Evolutionary conservation across 2,329 filamentous ascomycete species (phyloP).

Genomic region (Verticillium nonalfalfae): DNA sequence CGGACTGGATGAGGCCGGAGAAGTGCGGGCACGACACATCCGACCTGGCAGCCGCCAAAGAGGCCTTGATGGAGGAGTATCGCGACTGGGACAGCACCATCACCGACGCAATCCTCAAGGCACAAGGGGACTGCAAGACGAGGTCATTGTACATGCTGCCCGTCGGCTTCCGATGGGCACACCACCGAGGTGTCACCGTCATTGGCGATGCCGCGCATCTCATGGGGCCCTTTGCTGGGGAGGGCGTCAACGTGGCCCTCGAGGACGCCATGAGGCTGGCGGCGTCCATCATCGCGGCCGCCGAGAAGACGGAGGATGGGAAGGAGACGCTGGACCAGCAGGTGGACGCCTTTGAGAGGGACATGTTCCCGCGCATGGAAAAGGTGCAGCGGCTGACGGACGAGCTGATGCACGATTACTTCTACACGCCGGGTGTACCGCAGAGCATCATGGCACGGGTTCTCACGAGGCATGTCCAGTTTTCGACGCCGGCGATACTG

Average conservation of each 20-base stretch:
- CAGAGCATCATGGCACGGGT: constrained; percentile 31
- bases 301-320: constrained; percentile 11
- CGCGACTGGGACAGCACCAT: constrained; percentile 29
- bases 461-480: constrained; percentile 23
- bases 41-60: constrained; percentile 29
- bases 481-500: constrained; percentile 20
- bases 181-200: constrained; percentile 41
- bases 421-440: constrained; percentile 40
- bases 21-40: constrained; percentile 37
- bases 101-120: constrained; percentile 26
- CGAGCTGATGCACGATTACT: constrained; percentile 38
- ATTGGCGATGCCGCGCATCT: constrained; percentile 56
- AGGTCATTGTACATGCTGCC: constrained; percentile 48
- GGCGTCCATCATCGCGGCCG: constrained; percentile 27
- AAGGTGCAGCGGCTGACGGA: constrained; percentile 33
- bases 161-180: constrained; percentile 38
- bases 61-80: constrained; percentile 27
- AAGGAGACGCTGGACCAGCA: constrained; percentile 23
- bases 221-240: constrained; percentile 52
- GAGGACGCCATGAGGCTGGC: constrained; percentile 46
- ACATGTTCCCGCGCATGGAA: constrained; percentile 29
- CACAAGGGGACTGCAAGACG: constrained; percentile 29
- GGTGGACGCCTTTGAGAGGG: constrained; percentile 26
- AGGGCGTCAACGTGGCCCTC: constrained; percentile 53
- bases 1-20: constrained; percentile 26